Base-by-base conservation (phyloP, 495 filamentous ascomycete genomes). In the Xylaria curta region DNA sequence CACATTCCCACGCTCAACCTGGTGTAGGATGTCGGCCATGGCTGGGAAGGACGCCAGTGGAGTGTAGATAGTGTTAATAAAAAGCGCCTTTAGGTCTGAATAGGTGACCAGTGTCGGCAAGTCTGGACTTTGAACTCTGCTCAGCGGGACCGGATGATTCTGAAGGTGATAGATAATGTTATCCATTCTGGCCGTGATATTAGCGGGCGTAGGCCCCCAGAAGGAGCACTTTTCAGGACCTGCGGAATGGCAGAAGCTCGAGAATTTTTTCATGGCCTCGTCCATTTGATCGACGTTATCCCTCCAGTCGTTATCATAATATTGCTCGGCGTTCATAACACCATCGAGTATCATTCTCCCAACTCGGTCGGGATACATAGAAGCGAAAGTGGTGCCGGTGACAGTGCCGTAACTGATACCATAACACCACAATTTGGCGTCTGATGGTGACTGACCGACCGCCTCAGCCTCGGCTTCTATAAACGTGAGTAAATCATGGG, bases 391-490 rank as follows among this genome's bases (percentile, higher is more conserved):
- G 65, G 83, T 76, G 9, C 89, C 89, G 0, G 90, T 78, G 12
- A 88, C 64, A 21, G 88, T 87, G 8, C 89, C 89, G 76, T 91
- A 91, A 3, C 86, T 88, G 17, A 87, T 81, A 5, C 87, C 88
- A 84, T 87, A 89, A 69, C 84, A 88, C 33, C 85, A 76, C 1
- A 89, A 56, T 53, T 65, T 69, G 6, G 72, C 72, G 5, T 69
- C 66, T 24, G 73, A 65, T 46, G 58, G 59, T 63, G 49, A 26
- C 36, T 75, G 49, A 26, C 73, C 70, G 38, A 49, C 33, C 42
- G 42, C 49, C 47, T 73, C 73, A 13, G 73, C 73, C 66, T 73
- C 73, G 17, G 73, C 73, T 58, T 75, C 73, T 9, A 73, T 65
- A 33, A 70, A 75, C 8, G 73, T 73, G 65, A 75, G 36, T 24